phyloP scores from a whole-genome alignment of 257 asterid genomes.

The Hygrophila difformis region DNA sequence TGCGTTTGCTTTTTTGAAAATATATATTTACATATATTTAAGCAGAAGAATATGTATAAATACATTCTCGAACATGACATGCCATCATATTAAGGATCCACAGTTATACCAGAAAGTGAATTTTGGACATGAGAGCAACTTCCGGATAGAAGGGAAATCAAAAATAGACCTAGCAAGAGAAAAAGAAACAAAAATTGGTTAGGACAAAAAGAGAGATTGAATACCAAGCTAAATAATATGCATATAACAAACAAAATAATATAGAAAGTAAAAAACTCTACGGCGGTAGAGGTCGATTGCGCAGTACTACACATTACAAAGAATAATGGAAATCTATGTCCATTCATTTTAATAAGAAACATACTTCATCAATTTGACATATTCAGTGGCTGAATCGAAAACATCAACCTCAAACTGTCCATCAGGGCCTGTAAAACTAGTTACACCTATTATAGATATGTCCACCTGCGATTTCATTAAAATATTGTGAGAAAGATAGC shows the following conservation, averaged over 20 bases:
- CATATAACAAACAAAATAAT: neutral
- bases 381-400: conserved; percentile 87
- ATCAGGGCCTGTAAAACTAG: conserved; percentile 79
- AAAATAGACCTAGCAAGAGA: conserved; percentile 68
- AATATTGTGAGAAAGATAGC: conserved; percentile 8
- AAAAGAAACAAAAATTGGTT: neutral
- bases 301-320: too few relatives aligned
- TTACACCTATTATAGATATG: conserved; percentile 51
- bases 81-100: conserved; percentile 12
- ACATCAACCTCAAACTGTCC: conserved; percentile 88
- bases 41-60: conserved; percentile 3
- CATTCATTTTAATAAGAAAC: conserved; percentile 17
- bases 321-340: neutral
- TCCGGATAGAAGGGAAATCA: conserved; percentile 80
- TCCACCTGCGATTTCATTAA: conserved; percentile 53
- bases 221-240: neutral
- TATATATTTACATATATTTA: neutral
- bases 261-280: too few relatives aligned
- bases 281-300: too few relatives aligned
- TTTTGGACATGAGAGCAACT: conserved; percentile 67
- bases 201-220: neutral
- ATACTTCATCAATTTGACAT: conserved; percentile 93
- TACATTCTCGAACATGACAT: neutral
- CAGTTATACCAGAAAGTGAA: conserved; percentile 76
- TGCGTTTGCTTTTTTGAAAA: too few relatives aligned